Evolutionary conservation across 1,139 yeast genomes (phyloP).

Genomic region (Candida labiduridarum): DNA sequence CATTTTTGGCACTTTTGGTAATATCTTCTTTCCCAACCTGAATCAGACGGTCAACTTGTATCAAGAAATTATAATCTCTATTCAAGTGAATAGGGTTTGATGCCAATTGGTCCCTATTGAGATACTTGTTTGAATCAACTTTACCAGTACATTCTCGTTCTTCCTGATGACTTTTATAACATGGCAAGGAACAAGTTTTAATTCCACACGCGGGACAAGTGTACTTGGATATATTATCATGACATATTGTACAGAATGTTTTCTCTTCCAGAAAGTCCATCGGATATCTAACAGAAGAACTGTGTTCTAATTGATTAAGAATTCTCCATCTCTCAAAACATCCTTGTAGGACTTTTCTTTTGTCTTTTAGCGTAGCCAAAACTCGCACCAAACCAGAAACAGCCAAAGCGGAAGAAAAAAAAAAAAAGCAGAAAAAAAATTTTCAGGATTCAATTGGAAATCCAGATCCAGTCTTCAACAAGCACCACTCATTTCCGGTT

Average conservation of each 20-base stretch:
- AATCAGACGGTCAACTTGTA: constrained; percentile 59
- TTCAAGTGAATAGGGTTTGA: constrained; percentile 51
- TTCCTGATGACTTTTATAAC: constrained; percentile 72
- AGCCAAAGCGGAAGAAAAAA: neutral
- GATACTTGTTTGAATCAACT: constrained; percentile 62
- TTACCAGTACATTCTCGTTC: constrained; percentile 67
- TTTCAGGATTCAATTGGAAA: neutral
- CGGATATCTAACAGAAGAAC: too few relatives aligned
- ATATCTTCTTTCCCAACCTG: constrained; percentile 56
- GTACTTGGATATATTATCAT: constrained; percentile 53
- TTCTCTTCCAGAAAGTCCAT: constrained; percentile 8
- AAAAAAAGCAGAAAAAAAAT: constrained; percentile 2
- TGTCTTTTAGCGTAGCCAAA: neutral
- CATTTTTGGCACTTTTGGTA: constrained; percentile 33
- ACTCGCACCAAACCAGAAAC: neutral
- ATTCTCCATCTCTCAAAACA: neutral
- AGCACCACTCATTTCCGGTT: neutral
- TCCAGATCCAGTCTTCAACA: neutral
- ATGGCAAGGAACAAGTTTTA: constrained; percentile 68
- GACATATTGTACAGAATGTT: constrained; percentile 53
- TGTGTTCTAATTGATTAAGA: neutral
- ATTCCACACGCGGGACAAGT: constrained; percentile 82
- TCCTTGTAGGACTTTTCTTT: neutral
- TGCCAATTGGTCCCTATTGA: constrained; percentile 45
- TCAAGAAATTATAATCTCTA: constrained; percentile 81